Evolutionary conservation across 1,284 basidiomycete species (phyloP), one percentile per base, ranked within the genome.

Genomic region (Meira nashicola): DNA sequence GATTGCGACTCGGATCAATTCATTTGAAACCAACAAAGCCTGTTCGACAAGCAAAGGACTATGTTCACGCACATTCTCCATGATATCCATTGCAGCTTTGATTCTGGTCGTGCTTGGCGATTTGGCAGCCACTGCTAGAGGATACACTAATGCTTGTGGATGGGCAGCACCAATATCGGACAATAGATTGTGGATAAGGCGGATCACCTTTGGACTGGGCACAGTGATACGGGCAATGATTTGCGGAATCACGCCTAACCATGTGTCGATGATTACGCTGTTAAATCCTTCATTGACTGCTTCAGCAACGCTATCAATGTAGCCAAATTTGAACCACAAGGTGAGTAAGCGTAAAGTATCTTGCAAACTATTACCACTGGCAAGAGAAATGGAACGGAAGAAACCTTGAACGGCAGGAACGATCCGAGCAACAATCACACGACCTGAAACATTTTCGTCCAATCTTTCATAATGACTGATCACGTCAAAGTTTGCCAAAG

Each of bases 181-280:
- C 53, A 99, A 82, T 15, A 99, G 83, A 67, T 87, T 86, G 71
- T 92, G 89, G 76, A 99, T 96, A 63, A 94, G 89, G 62, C 87
- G 84, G 46, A 92, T 86, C 63, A 98, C 92, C 58, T 90, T 89
- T 37, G 82, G 81, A 68, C 89, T 90, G 0, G 93, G 93, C 0
- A 92, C 95, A 81, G 97, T 93, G 69, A 99, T 96, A 41, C 95
- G 88, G 41, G 95, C 95, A 73, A 99, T 98, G 70, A 99, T 95
- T 89, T 97, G 93, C 41, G 95, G 95, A 62, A 98, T 92, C 63
- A 99, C 95, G 73, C 97, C 93, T 39, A 99, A 83, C 95, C 95
- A 99, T 0, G 94, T 97, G 75, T 98, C 93, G 53, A 99, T 87
- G 74, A 90, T 90, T 54, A 99, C 91, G 33, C 86, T 87, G 1